Conservation (phyloP, 306 rosid genomes). For the Lathyrus aphaca region DNA sequence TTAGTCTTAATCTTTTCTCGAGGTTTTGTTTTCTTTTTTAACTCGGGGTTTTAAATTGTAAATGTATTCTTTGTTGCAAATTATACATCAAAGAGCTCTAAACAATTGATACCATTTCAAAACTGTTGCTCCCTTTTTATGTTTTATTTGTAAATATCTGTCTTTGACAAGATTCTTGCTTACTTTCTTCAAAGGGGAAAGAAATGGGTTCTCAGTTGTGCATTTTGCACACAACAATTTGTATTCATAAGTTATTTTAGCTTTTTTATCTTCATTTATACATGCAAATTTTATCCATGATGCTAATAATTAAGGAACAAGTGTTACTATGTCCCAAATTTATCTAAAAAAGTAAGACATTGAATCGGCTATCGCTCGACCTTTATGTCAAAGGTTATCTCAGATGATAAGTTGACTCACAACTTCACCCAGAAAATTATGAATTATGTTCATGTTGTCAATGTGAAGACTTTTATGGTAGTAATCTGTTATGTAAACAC, state of each 20-base stretch:
- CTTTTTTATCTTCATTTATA: not conserved
- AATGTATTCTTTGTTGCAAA: slow-evolving; percentile 52
- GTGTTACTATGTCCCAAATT: not conserved
- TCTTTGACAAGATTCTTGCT: slow-evolving; percentile 35
- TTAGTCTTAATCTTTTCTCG: slow-evolving; percentile 38
- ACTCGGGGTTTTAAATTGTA: slow-evolving; percentile 45
- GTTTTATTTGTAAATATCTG: slow-evolving; percentile 52
- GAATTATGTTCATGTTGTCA: too few relatives aligned
- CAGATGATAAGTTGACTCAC: too few relatives aligned
- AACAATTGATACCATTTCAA: slow-evolving; percentile 46
- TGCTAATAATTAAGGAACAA: not conserved
- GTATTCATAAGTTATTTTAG: not conserved
- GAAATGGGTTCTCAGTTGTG: slow-evolving; percentile 31
- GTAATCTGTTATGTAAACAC: too few relatives aligned
- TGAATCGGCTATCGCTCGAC: too few relatives aligned
- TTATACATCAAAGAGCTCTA: slow-evolving; percentile 52
- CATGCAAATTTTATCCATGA: not conserved
- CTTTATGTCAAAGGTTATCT: too few relatives aligned
- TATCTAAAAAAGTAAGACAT: not conserved
- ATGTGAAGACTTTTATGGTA: too few relatives aligned
- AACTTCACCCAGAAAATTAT: too few relatives aligned
- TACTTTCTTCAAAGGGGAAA: slow-evolving; percentile 21
- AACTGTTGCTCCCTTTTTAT: slow-evolving; percentile 56
- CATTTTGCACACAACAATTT: slow-evolving; percentile 26
- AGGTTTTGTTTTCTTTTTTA: slow-evolving; percentile 32